Evolutionary conservation across 192 early-diverging fungal species (phyloP).

Genomic region (Linderina pennispora): DNA sequence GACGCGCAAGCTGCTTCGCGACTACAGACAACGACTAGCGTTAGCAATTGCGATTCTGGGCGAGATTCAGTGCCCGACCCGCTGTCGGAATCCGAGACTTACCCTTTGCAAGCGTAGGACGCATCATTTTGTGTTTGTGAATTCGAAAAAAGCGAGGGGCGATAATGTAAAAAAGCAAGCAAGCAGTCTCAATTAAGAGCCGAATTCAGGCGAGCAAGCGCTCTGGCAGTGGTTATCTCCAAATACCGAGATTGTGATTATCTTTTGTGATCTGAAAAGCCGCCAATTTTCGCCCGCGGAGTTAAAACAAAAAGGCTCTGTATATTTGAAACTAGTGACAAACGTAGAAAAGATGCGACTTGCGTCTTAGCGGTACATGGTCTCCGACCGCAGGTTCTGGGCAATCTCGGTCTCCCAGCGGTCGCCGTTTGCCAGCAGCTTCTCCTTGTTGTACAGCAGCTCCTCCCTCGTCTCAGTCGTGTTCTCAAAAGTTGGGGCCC

Average conservation of each 20-base stretch:
- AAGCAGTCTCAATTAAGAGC: too few species aligned
- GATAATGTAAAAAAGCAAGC: too few species aligned
- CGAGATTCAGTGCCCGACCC: too few species aligned
- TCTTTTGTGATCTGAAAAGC: too few species aligned
- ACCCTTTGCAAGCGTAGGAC: not conserved
- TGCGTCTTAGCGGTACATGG: conserved; percentile 52
- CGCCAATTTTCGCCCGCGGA: too few species aligned
- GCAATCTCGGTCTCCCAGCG: conserved; percentile 95
- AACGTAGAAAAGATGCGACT: too few species aligned
- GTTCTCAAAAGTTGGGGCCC: conserved; percentile 94
- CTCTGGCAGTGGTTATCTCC: too few species aligned
- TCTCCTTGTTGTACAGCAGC: conserved; percentile 97
- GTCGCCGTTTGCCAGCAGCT: conserved; percentile 93
- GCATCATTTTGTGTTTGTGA: not conserved
- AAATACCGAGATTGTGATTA: too few species aligned
- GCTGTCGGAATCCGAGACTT: too few species aligned
- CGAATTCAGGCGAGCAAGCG: too few species aligned
- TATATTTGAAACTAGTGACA: too few species aligned
- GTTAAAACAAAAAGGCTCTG: too few species aligned
- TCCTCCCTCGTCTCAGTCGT: conserved; percentile 97
- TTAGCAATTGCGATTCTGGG: not conserved
- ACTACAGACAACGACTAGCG: not conserved
- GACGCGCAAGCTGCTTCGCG: conserved; percentile 1
- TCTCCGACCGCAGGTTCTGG: conserved; percentile 60
- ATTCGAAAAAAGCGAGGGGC: not conserved